Evolutionary conservation across 1,284 basidiomycete species (phyloP).

Genomic region (Grifola frondosa): DNA sequence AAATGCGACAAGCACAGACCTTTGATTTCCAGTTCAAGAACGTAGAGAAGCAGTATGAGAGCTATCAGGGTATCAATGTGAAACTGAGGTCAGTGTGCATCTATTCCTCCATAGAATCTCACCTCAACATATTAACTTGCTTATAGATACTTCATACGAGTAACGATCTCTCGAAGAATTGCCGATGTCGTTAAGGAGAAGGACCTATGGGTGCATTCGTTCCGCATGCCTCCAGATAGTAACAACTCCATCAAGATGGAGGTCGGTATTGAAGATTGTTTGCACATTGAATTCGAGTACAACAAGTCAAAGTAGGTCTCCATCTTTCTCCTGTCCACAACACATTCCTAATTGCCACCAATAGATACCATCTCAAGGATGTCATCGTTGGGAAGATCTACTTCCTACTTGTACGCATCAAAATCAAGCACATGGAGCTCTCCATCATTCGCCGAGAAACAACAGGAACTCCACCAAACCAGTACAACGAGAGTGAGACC

Average conservation of each 20-base stretch:
- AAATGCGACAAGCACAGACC: conserved; percentile 92
- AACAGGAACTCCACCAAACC: conserved; percentile 93
- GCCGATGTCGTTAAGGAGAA: conserved; percentile 92
- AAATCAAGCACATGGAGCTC: conserved; percentile 99
- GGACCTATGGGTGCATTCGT: conserved; percentile 98
- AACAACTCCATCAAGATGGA: conserved; percentile 99
- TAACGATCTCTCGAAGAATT: conserved; percentile 87
- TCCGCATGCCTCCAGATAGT: conserved; percentile 96
- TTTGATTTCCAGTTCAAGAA: conserved; percentile 98
- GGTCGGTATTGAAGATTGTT: conserved; percentile 97
- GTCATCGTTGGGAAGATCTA: conserved; percentile 99
- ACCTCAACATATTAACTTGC: neutral
- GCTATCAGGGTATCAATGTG: conserved; percentile 97
- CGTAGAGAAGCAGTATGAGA: conserved; percentile 98
- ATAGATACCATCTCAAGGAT: conserved; percentile 96
- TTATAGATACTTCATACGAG: conserved; percentile 88
- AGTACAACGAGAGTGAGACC: conserved; percentile 98
- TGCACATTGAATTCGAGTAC: conserved; percentile 99
- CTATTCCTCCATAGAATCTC: neutral
- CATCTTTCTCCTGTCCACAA: neutral
- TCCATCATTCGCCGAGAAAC: conserved; percentile 98
- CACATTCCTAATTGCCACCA: neutral
- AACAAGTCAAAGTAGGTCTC: conserved; percentile 92
- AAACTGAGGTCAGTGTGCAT: conserved; percentile 74
- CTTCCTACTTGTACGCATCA: conserved; percentile 97